Base-by-base conservation (phyloP, 1,139 yeast genomes). In the Cylindricascospora bacillispora region DNA sequence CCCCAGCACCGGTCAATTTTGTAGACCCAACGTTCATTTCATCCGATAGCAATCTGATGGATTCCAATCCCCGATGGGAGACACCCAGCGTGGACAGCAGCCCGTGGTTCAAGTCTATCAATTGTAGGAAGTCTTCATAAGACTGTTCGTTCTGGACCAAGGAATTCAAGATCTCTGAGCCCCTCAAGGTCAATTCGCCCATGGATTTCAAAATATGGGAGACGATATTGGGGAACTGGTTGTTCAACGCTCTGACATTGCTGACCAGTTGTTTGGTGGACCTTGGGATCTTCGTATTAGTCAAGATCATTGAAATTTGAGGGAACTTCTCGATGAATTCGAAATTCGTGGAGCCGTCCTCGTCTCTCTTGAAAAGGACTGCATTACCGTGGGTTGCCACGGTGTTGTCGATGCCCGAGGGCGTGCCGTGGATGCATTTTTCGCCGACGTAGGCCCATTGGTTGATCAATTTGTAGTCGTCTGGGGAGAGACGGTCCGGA, bases 341-440 rank as follows among this genome's bases (percentile, higher is more conserved):
- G 26, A 40, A 39, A 30, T 40, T 38, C 6, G 49, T 43, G 12
- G 45, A 31, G 2, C 44, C 46, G 30, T 51, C 51, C 22, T 30
- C 32, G 28, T 36, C 45, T 31, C 93, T 67, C 55, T 79, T 89
- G 58, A 75, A 89, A 71, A 79, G 65, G 1, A 89, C 94, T 0
- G 97, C 97, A 26, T 95, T 95, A 16, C 99, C 99, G 43, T 76
- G 75, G 0, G 95, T 79, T 3, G 98, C 93, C 30, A 89, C 95
- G 0, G 95, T 86, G 49, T 89, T 89, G 52, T 89, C 99, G 33
- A 92, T 85, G 11, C 99, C 99, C 13, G 93, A 78, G 7, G 99
- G 99, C 43, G 81, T 86, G 1, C 98, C 98, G 51, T 89, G 97
- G 47, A 85, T 81, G 52, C 95, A 83, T 48, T 79, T 79, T 55